phyloP scores from a whole-genome alignment of 164 flowering plant species.

The Brasenia schreberi region DNA sequence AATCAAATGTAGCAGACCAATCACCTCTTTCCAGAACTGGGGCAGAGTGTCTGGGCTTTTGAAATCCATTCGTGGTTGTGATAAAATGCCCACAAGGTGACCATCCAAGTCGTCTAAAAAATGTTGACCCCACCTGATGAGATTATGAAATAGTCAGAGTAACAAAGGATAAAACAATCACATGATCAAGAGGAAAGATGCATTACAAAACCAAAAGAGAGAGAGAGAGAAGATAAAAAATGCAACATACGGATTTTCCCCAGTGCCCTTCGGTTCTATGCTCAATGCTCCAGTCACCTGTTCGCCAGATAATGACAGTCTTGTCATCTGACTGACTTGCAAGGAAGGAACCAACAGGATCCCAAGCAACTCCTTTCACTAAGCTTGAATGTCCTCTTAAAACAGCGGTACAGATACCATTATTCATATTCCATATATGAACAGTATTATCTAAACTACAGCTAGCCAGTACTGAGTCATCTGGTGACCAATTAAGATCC shows the following conservation, averaged over 20 bases:
- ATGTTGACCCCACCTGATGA: conserved; percentile 95
- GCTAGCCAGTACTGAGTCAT: conserved; percentile 87
- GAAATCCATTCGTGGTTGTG: conserved; percentile 97
- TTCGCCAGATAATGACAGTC: conserved; percentile 97
- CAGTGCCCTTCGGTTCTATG: conserved; percentile 98
- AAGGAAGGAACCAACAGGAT: conserved; percentile 95
- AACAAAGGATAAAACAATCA: neutral
- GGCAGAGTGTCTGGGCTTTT: conserved; percentile 98
- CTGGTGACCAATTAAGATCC: conserved; percentile 99
- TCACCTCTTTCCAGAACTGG: conserved; percentile 99
- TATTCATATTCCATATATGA: conserved; percentile 92
- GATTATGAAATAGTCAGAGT: neutral
- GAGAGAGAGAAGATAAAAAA: too few relatives aligned
- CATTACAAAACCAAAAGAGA: too few relatives aligned
- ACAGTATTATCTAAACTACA: conserved; percentile 95
- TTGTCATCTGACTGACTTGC: conserved; percentile 99
- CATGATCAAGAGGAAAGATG: neutral
- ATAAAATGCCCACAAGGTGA: conserved; percentile 99
- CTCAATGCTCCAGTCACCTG: conserved; percentile 98
- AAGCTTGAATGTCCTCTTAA: conserved; percentile 96
- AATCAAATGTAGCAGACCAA: conserved; percentile 98
- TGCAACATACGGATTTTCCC: conserved; percentile 79
- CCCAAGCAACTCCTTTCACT: conserved; percentile 99
- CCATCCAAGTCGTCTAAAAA: conserved; percentile 99
- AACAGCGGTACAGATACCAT: conserved; percentile 92